These are phyloP conservation scores for Hanseniaspora hatyaiensis DNA, from an alignment of 805 yeast species.

Conservation along the genomic window DNA sequence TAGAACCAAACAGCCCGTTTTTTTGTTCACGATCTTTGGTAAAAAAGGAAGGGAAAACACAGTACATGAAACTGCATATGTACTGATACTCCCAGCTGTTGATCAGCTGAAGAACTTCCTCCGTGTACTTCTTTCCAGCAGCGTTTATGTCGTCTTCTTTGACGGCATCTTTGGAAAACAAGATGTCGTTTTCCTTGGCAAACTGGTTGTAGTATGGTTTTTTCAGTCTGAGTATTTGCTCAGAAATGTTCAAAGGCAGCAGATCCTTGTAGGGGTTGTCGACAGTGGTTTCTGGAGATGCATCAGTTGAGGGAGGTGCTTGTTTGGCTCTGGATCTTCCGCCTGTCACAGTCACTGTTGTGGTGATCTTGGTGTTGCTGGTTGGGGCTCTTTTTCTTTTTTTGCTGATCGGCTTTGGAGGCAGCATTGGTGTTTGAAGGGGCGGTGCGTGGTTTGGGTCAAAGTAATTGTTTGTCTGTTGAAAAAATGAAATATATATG, in stretches of 20 bases:
- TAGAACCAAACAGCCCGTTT: conserved; percentile 7
- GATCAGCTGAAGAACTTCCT: conserved; percentile 16
- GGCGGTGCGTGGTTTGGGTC: no score
- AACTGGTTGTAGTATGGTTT: conserved; percentile 10
- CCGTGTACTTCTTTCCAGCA: neutral
- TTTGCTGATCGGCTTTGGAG: neutral
- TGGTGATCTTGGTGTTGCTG: conserved; percentile 6
- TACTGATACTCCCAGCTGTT: conserved; percentile 27
- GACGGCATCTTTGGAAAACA: neutral
- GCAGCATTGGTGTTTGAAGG: neutral
- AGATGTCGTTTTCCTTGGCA: neutral
- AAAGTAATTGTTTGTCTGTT: no score
- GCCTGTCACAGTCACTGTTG: neutral
- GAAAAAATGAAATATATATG: no score
- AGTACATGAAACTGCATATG: conserved; percentile 28
- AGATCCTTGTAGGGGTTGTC: neutral
- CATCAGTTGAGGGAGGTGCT: neutral
- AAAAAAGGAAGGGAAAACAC: conserved; percentile 26
- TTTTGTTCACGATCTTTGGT: conserved; percentile 16
- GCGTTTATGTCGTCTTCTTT: neutral
- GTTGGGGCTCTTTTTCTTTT: conserved; percentile 8
- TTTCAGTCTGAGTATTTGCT: conserved; percentile 9
- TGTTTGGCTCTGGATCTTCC: neutral
- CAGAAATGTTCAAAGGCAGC: conserved; percentile 6
- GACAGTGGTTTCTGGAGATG: neutral